Evolutionary conservation across 164 flowering plant species (phyloP).

Genomic region (Vitis riparia): DNA sequence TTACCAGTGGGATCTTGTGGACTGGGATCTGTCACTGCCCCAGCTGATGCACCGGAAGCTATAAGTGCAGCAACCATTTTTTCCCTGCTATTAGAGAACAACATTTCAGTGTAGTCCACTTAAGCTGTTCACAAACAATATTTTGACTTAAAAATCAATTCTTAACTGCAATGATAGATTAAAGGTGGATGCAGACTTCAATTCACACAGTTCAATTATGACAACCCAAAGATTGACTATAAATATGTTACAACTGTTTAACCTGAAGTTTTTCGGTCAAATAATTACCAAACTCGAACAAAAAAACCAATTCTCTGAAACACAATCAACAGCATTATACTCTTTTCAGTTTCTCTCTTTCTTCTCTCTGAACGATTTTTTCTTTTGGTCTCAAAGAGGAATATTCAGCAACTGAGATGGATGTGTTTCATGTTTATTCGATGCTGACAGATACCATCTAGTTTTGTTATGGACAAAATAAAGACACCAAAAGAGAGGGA

Average conservation of each 20-base stretch:
- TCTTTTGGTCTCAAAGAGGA: too few relatives aligned
- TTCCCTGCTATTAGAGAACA: conserved; percentile 54
- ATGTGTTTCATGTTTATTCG: too few relatives aligned
- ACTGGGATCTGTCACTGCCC: conserved; percentile 90
- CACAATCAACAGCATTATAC: neutral
- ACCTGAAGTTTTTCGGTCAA: neutral
- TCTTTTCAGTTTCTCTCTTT: too few relatives aligned
- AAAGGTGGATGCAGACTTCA: too few relatives aligned
- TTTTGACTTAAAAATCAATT: too few relatives aligned
- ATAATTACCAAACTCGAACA: neutral
- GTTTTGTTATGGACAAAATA: too few relatives aligned
- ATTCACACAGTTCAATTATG: neutral
- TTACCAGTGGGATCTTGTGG: conserved; percentile 68
- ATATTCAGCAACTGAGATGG: too few relatives aligned
- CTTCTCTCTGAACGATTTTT: too few relatives aligned
- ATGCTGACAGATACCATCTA: too few relatives aligned
- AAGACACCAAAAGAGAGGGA: too few relatives aligned
- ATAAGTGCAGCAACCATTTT: conserved; percentile 90
- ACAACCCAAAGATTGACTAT: neutral
- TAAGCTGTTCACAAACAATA: neutral
- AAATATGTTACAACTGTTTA: neutral
- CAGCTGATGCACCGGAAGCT: conserved; percentile 89
- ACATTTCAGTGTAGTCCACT: neutral
- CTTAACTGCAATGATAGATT: too few relatives aligned
- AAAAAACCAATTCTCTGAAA: neutral